Evolutionary conservation across 306 rosid species (phyloP), one percentile per base, ranked within the genome.

Genomic region (Rosa persica): DNA sequence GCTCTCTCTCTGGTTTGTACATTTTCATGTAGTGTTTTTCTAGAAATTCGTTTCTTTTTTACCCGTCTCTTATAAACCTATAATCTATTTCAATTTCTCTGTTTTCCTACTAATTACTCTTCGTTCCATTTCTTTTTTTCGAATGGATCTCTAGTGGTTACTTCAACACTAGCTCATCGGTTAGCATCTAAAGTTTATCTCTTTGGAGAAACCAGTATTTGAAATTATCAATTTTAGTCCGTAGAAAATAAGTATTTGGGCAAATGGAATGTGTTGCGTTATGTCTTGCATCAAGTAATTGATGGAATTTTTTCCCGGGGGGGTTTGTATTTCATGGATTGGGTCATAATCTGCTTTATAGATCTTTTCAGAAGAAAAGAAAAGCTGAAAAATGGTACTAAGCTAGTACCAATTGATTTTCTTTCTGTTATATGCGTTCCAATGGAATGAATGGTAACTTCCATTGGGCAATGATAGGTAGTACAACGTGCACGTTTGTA

Each of bases 1-100:
- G 76, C 61, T 70, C 76, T 67, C 34, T 25, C 8, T 65, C 68
- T 70, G 51, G 79, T 84, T 55, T 89, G 87, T 87, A 80, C 74
- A 81, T 75, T 55, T 80, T 61, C 23, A 75, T 67, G 77, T 78
- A 73, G 75, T 73, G 83, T 78, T 79, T 77, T 82, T 73, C 47
- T 51, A 80, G 83, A 55, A 67, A 72, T 78, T 81, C 74, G 44
- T 27, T 12, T 62, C 20, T 55, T 71, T 46, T 77, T 34, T 2
- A 16, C 4, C 30, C 7, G 22, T n/a, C 23, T 1, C 0, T 39
- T 42, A 46, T 75, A 74, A 74, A 39, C 51, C 8, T 20, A 52
- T 76, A 3, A 52, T 23, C 44, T 5, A 4, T 38, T 27, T 67
- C 9, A 1, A 49, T 2, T 8, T 3, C 4, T 39, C 22, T 74